Evolutionary conservation across 176 grass and related monocot species (phyloP), one percentile per base, ranked within the genome.

Genomic region (Phragmites australis): DNA sequence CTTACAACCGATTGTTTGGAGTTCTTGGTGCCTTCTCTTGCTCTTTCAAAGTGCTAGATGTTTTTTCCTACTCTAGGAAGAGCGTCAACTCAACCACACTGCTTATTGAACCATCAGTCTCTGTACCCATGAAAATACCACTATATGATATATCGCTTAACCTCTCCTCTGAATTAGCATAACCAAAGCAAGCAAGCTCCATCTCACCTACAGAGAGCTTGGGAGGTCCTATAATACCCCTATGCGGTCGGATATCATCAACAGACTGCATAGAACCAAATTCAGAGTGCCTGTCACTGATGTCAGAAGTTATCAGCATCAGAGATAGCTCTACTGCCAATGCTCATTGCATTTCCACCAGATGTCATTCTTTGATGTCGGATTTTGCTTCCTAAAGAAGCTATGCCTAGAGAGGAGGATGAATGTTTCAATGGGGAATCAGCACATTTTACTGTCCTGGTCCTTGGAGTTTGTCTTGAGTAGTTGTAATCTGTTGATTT

Each of bases 71-170:
- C 47, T 92, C 90, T 43, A 31, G 59, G 19, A 92, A 89, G n/a
- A 77, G 41, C 5, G 74, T 52, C 69, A 77, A 86, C 62, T 97
- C 94, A 18, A 83, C 59, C 21, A 81, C 40, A 67, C 88, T 92
- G 57, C 88, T 84, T 79, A 84, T 45, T 26, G 92, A 97, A 63
- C 89, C 89, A 84, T 94, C 95, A 18, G 86, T 92, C 81, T 94
- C 92, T 78, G 90, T 89, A 56, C 89, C 92, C 87, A 97, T 92
- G 40, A 89, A 94, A 78, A 94, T 76, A 58, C 79, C 83, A 69
- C 89, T 89, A 84, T 97, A 92, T 54, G 92, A 94, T 87, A 90
- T 92, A 53, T 94, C 95, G 63, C 92, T 97, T 77, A 91, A 74
- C 61, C 86, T 82, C 65, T 84, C 95, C 65, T 97, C 94, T 57